Conservation (phyloP, 108 stramenopile species). For the Cylindrotheca closterium region DNA sequence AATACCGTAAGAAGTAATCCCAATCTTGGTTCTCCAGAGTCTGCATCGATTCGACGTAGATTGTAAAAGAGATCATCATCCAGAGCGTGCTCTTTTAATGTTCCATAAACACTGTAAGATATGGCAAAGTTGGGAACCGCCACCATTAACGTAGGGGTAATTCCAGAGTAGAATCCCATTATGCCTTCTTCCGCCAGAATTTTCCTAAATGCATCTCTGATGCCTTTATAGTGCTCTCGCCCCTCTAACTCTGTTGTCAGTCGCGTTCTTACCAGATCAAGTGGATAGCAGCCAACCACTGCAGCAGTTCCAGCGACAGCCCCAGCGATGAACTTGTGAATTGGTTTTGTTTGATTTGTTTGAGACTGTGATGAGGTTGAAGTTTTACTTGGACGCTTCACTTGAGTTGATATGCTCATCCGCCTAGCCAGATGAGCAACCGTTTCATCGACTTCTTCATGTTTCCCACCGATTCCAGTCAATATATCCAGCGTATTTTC, state of each 20-base stretch:
- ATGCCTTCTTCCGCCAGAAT: constrained; percentile 80
- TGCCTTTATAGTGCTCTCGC: constrained; percentile 79
- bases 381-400: constrained; percentile 9
- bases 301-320: constrained; percentile 82
- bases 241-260: constrained; percentile 89
- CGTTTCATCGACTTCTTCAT: constrained; percentile 47
- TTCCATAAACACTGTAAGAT: constrained; percentile 88
- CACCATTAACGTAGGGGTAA: constrained; percentile 86
- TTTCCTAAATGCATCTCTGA: constrained; percentile 81
- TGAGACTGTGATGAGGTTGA: not conserved
- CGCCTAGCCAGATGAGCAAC: constrained; percentile 26
- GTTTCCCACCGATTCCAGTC: constrained; percentile 43
- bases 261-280: constrained; percentile 90
- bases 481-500: constrained; percentile 79
- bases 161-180: constrained; percentile 83
- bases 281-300: constrained; percentile 89
- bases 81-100: constrained; percentile 78
- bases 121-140: constrained; percentile 93
- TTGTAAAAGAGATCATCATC: constrained; percentile 91
- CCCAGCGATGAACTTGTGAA: constrained; percentile 83
- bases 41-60: constrained; percentile 76
- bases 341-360: constrained; percentile 21
- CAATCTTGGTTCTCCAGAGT: constrained; percentile 73
- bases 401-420: constrained; percentile 31
- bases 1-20: constrained; percentile 73